These are phyloP conservation scores for Astragalus membranaceus DNA, from an alignment of 306 rosid species.

Conservation along the genomic window DNA sequence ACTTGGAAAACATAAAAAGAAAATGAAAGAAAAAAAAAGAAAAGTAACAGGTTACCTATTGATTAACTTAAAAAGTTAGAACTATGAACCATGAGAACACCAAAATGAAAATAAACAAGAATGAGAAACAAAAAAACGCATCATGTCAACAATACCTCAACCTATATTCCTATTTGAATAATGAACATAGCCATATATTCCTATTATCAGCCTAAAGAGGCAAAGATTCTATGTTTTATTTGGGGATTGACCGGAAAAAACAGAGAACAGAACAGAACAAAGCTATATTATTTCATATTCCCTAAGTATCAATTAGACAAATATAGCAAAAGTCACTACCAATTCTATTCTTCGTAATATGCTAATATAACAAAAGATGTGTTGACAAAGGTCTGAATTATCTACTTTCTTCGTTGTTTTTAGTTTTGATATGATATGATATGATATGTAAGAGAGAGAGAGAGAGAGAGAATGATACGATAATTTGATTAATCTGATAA, in stretches of 20 bases:
- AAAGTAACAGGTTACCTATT: background rate
- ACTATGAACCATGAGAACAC: background rate
- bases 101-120: background rate
- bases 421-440: no score
- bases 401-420: background rate
- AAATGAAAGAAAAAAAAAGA: no score
- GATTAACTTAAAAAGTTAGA: background rate
- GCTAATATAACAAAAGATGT: constrained; percentile 5
- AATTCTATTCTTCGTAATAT: constrained; percentile 10
- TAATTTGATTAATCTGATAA: background rate
- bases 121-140: background rate
- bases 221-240: constrained; percentile 1
- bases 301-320: background rate
- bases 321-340: constrained; percentile 4
- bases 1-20: no score
- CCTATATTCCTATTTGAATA: background rate
- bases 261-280: background rate
- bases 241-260: background rate
- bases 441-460: no score
- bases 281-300: background rate
- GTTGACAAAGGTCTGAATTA: background rate
- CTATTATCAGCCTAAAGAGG: background rate
- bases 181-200: constrained; percentile 3
- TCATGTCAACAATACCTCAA: constrained; percentile 9
- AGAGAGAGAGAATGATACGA: background rate